Evolutionary conservation across 2,329 filamentous ascomycete species (phyloP).

Genomic region (Claviceps spartinae): DNA sequence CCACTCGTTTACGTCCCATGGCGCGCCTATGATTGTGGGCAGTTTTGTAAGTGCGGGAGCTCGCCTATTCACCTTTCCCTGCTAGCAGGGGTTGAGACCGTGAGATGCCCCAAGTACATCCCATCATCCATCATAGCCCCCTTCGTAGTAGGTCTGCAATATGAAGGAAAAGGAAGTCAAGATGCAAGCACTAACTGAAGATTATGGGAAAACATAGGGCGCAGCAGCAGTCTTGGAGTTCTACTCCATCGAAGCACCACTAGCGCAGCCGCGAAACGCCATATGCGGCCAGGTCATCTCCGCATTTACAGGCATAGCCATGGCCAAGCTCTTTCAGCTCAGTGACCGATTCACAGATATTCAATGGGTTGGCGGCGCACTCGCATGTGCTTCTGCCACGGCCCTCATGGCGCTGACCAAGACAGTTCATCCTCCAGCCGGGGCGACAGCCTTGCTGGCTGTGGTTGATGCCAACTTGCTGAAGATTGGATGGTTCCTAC

Average conservation of each 20-base stretch:
- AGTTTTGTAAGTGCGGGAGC: slow-evolving; percentile 46
- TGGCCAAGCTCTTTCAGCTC: slow-evolving; percentile 52
- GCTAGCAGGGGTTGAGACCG: too few relatives aligned
- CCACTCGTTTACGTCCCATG: slow-evolving; percentile 35
- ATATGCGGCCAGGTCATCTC: slow-evolving; percentile 54
- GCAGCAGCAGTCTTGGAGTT: slow-evolving; percentile 66
- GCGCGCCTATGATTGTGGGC: slow-evolving; percentile 49
- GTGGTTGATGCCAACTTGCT: slow-evolving; percentile 42
- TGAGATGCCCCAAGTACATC: too few relatives aligned
- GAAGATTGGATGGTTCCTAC: slow-evolving; percentile 52
- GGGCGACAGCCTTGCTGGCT: slow-evolving; percentile 58
- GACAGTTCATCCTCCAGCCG: slow-evolving; percentile 61
- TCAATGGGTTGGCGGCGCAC: slow-evolving; percentile 49
- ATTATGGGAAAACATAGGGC: slow-evolving; percentile 32
- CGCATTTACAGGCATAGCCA: slow-evolving; percentile 43
- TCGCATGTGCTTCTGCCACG: slow-evolving; percentile 51
- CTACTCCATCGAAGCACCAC: slow-evolving; percentile 55
- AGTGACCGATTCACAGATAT: slow-evolving; percentile 32
- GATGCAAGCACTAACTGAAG: background rate
- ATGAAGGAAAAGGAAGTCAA: too few relatives aligned
- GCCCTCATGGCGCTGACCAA: slow-evolving; percentile 55
- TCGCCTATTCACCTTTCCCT: too few relatives aligned
- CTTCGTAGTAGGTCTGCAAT: too few relatives aligned
- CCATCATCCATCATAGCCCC: too few relatives aligned
- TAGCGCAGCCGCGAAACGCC: slow-evolving; percentile 59